Conservation (phyloP, 2,329 filamentous ascomycete species). For the Colletotrichum paranaense region DNA sequence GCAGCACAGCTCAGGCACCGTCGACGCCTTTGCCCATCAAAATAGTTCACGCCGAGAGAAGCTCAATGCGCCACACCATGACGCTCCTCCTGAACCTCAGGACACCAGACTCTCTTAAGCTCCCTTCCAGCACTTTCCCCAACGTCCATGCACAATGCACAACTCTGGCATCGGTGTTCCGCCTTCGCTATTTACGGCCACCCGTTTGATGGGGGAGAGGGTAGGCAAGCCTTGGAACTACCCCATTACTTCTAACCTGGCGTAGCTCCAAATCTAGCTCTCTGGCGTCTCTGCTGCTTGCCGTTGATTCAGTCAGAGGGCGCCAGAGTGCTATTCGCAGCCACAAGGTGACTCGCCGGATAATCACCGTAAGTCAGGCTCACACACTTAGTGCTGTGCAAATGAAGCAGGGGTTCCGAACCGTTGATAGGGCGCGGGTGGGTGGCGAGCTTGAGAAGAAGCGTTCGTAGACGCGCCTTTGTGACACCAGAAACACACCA, state of each 20-base stretch:
- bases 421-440: background rate
- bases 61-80: conserved; percentile 31
- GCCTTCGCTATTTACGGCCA: conserved; percentile 29
- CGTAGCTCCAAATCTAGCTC: conserved; percentile 4
- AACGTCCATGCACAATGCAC: conserved; percentile 31
- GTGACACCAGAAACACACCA: conserved; percentile 9
- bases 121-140: conserved; percentile 4
- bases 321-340: conserved; percentile 11
- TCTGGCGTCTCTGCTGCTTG: background rate
- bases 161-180: conserved; percentile 32
- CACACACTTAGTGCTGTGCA: background rate
- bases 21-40: conserved; percentile 19
- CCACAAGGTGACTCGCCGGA: conserved; percentile 16
- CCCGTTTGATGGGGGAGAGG: background rate
- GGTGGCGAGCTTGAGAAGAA: conserved; percentile 19
- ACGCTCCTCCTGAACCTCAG: conserved; percentile 28
- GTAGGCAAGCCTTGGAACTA: background rate
- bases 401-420: conserved; percentile 1
- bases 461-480: conserved; percentile 10
- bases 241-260: conserved; percentile 5
- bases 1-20: background rate
- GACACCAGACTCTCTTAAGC: background rate
- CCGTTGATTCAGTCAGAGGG: background rate
- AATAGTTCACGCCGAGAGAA: conserved; percentile 26
- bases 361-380: conserved; percentile 28